Evolutionary conservation across 352 stramenopile species (phyloP), one percentile per base, ranked within the genome.

Genomic region (Phytopythium boreale): DNA sequence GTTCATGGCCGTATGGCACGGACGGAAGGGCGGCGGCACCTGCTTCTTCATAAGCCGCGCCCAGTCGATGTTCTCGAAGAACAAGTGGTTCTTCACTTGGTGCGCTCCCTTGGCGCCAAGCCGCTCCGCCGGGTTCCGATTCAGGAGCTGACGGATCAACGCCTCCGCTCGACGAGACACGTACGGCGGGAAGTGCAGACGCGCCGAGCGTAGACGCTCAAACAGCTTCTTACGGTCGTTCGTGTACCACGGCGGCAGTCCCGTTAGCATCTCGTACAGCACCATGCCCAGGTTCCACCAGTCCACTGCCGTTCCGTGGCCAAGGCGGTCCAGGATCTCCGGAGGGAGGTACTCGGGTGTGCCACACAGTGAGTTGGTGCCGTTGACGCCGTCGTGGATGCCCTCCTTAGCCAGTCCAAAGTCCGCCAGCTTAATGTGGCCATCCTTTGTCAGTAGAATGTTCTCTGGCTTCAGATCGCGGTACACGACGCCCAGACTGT

Each of bases 261-360:
- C 29, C 3, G 29, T 34, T 7, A 34, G 29, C 29, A 34, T 34
- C 29, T 34, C 29, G 29, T 34, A 34, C 29, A 34, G 29, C 29
- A 34, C 29, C 29, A 34, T 34, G 29, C 29, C 29, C 29, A 96
- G 59, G 51, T 90, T 93, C 93, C 93, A 98, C 93, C 93, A 98
- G 64, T 98, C 93, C 31, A 98, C 91, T 22, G 92, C 89, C 31
- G 90, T 97, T 50, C 93, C 92, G 66, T 98, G 79, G 3, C 84
- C 84, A 15, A 87, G 59, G 14, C 82, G 81, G 59, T 93, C 79
- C 3, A 93, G 67, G 34, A 96, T 92, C 74, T 97, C 89, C 2
- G 89, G 89, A 22, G 89, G 87, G 20, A 97, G 72, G 67, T 96
- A 97, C 66, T 97, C 89, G 4, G 89, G 89, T 1, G 89, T 97